Evolutionary conservation across 2,329 filamentous ascomycete species (phyloP).

Genomic region (Fusarium ramigenum): DNA sequence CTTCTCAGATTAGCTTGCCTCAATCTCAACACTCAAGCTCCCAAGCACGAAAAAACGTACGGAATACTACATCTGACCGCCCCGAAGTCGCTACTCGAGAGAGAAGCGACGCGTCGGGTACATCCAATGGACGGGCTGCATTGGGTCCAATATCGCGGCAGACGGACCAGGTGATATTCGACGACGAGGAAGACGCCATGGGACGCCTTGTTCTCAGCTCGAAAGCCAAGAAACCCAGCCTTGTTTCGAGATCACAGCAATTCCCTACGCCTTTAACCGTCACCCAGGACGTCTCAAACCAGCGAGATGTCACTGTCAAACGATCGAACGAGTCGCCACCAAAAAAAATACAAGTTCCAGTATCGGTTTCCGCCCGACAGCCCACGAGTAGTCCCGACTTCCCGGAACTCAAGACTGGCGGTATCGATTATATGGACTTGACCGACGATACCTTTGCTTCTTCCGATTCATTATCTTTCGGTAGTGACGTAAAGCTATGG

Average conservation of each 20-base stretch:
- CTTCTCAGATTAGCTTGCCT: constrained; percentile 36
- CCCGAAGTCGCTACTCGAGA: neutral
- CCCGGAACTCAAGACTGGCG: constrained; percentile 48
- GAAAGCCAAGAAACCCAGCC: constrained; percentile 56
- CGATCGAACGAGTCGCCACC: constrained; percentile 35
- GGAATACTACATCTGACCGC: neutral
- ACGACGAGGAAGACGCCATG: constrained; percentile 52
- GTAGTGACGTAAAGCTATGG: constrained; percentile 54
- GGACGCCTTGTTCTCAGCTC: constrained; percentile 55
- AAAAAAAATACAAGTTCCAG: constrained; percentile 37
- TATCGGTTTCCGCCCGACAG: neutral
- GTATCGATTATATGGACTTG: constrained; percentile 53
- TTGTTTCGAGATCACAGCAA: constrained; percentile 53
- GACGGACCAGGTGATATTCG: constrained; percentile 41
- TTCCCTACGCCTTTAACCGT: constrained; percentile 52
- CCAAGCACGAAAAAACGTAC: constrained; percentile 2
- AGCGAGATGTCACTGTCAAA: constrained; percentile 30
- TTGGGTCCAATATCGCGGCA: constrained; percentile 36
- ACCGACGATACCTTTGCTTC: constrained; percentile 50
- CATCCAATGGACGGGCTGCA: constrained; percentile 37
- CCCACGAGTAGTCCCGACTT: constrained; percentile 45
- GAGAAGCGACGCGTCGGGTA: constrained; percentile 9
- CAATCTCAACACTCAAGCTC: constrained; percentile 39
- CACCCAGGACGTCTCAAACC: constrained; percentile 26
- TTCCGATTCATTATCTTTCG: constrained; percentile 49